These are phyloP conservation scores for Aschersonia sp. DNA, from an alignment of 2,329 filamentous ascomycete species.

Conservation along the genomic window DNA sequence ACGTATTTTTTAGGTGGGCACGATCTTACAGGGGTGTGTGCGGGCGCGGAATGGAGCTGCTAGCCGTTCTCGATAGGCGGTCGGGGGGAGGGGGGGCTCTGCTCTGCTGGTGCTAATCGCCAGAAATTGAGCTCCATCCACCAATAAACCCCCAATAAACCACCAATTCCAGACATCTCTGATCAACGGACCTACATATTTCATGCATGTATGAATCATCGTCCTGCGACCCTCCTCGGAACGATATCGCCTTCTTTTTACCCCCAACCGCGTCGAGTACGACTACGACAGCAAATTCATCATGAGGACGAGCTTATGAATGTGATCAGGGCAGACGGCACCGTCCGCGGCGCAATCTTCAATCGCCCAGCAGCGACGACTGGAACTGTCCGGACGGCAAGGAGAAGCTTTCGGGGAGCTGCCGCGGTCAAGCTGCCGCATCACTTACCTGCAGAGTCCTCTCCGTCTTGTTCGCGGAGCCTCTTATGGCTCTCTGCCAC, in stretches of 20 bases:
- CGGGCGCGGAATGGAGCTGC: too few relatives aligned
- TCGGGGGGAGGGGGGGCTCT: too few relatives aligned
- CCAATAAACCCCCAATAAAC: too few relatives aligned
- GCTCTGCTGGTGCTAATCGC: too few relatives aligned
- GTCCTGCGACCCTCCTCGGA: too few relatives aligned
- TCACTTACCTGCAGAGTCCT: conserved; percentile 2
- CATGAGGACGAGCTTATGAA: conserved; percentile 46
- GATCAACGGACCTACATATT: too few relatives aligned
- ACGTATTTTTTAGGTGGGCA: too few relatives aligned
- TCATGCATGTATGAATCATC: too few relatives aligned
- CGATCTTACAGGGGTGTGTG: too few relatives aligned
- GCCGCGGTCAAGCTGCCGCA: conserved; percentile 7
- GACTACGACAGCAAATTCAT: conserved; percentile 10
- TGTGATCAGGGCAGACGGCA: conserved; percentile 43
- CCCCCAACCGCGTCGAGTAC: not conserved
- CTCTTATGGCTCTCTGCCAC: conserved; percentile 27
- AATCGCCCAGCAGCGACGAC: conserved; percentile 23
- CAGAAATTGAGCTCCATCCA: too few relatives aligned
- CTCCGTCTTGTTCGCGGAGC: conserved; percentile 16
- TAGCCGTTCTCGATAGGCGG: too few relatives aligned
- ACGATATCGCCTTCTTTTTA: not conserved
- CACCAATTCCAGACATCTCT: too few relatives aligned
- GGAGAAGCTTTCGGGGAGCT: conserved; percentile 13
- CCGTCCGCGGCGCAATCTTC: conserved; percentile 42
- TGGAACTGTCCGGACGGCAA: conserved; percentile 8